Conservation (phyloP, 768 basidiomycete species). For the Mycena vulgaris region DNA sequence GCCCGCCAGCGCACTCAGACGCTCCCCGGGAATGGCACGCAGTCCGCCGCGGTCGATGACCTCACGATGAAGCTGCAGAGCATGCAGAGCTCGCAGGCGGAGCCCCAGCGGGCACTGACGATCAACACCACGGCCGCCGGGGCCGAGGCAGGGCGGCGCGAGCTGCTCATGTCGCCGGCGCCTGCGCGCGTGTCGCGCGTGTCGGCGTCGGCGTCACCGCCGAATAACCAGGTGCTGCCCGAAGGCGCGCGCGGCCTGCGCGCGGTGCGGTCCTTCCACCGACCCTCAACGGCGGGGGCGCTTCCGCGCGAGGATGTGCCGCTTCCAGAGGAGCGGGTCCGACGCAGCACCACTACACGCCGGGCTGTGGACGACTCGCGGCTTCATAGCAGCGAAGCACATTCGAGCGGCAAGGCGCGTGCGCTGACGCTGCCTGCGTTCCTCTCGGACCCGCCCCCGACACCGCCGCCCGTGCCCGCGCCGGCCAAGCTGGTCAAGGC, state of each 20-base stretch:
- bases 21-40: slow-evolving; percentile 55
- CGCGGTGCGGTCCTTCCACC: slow-evolving; percentile 75
- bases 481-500: slow-evolving; percentile 33
- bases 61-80: slow-evolving; percentile 70
- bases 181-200: neutral
- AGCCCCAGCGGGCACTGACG: slow-evolving; percentile 66
- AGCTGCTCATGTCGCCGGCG: slow-evolving; percentile 12
- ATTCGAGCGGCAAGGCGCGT: slow-evolving; percentile 7
- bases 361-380: slow-evolving; percentile 19
- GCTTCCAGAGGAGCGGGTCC: slow-evolving; percentile 40
- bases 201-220: slow-evolving; percentile 35
- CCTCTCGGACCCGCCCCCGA: slow-evolving; percentile 20
- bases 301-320: slow-evolving; percentile 50
- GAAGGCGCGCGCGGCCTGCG: slow-evolving; percentile 64
- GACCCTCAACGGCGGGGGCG: slow-evolving; percentile 51
- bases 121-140: slow-evolving; percentile 41
- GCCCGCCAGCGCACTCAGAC: slow-evolving; percentile 61
- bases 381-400: neutral
- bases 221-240: slow-evolving; percentile 41
- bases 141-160: slow-evolving; percentile 17
- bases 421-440: slow-evolving; percentile 26
- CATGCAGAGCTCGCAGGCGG: slow-evolving; percentile 60
- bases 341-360: slow-evolving; percentile 56
- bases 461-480: slow-evolving; percentile 14
- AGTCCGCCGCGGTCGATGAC: slow-evolving; percentile 70